Conservation (phyloP, 169 alveolate genomes). For the Cytauxzoon felis region DNA sequence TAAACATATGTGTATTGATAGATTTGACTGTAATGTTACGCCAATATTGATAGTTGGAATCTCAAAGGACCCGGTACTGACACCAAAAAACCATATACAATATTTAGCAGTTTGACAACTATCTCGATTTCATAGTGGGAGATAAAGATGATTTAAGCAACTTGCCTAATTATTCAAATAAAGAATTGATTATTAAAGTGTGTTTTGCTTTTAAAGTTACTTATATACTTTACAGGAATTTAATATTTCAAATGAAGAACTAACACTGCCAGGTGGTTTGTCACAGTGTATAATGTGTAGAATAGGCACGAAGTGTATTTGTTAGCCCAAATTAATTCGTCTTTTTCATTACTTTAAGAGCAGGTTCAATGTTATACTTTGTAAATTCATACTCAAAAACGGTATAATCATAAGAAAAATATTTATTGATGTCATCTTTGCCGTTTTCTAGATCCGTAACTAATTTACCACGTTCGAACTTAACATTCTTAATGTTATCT, state of each 20-base stretch:
- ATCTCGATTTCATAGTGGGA: conserved; percentile 23
- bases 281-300: conserved; percentile 28
- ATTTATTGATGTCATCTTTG: conserved; percentile 5
- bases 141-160: conserved; percentile 9
- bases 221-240: conserved; percentile 20
- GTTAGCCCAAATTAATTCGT: neutral
- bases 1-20: conserved; percentile 30
- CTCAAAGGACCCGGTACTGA: conserved; percentile 14
- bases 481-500: neutral
- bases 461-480: conserved; percentile 29
- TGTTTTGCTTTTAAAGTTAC: neutral
- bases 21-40: neutral
- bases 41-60: conserved; percentile 23
- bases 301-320: conserved; percentile 54
- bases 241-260: conserved; percentile 46
- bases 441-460: neutral
- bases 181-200: conserved; percentile 24
- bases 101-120: conserved; percentile 11
- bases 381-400: conserved; percentile 47
- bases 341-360: conserved; percentile 17
- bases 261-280: conserved; percentile 48
- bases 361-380: conserved; percentile 34
- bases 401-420: conserved; percentile 8
- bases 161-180: conserved; percentile 15
- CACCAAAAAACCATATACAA: neutral